Base-by-base conservation (phyloP, 345 rosid genomes). In the Eucalyptus cloeziana region DNA sequence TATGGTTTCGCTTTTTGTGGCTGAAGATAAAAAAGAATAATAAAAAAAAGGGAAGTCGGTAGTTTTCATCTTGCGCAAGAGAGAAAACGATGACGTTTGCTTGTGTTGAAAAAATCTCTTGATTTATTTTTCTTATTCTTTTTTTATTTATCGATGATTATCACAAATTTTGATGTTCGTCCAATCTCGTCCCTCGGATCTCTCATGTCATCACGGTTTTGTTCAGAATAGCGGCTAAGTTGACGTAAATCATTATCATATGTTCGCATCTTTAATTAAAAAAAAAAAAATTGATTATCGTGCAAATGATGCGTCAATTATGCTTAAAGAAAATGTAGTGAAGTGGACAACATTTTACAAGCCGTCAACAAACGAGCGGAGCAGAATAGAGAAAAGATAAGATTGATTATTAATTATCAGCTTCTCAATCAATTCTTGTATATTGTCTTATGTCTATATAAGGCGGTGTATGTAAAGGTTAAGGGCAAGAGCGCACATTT, bases 331-430 rank as follows among this genome's bases (percentile, higher is more conserved):
- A 31, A 67, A 17, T 7, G 9, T 9, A 31, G 19, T 8, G 22
- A 31, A 31, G 40, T n/a, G 79, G 22, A 1, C 22, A 7, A 31
- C 10, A 67, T 7, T 67, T 31, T n/a, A 31, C 5, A 67, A 15
- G 22, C 9, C 2, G 1, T 52, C 10, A 52, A 52, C 58, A 52
- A 7, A 4, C 1, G 10, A 52, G 58, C 4, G 0, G 5, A 52
- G 25, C 10, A 52, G 0, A 52, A 52, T 0, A 52, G 1, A 52
- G 10, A 52, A 52, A 52, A 52, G 1, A 21, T 8, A 52, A 52
- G 1, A 52, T 10, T 2, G 8, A 0, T 52, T 19, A 52, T 52
- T 4, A 19, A 52, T 52, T 4, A 52, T 3, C 0, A 52, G 10
- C 4, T 3, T 52, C 10, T 8, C 4, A 7, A 52, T 19, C 56